Evolutionary conservation across 2,329 filamentous ascomycete species (phyloP).

Genomic region (Fusarium papillatum): DNA sequence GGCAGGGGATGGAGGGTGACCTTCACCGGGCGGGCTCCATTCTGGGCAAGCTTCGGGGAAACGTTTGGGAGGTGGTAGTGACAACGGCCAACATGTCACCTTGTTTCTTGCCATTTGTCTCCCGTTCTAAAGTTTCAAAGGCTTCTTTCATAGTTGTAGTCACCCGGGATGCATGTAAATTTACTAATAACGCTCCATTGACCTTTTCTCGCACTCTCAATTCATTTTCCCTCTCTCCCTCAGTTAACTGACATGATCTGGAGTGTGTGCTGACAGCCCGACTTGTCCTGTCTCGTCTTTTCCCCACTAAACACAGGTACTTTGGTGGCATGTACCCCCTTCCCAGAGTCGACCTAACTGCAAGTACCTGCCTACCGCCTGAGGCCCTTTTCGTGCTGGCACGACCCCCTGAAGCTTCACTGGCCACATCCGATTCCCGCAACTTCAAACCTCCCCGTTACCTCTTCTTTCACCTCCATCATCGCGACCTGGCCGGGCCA

Average conservation of each 20-base stretch:
- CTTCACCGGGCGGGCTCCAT: constrained; percentile 1
- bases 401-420: constrained; percentile 41
- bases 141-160: not conserved
- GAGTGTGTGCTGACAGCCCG: constrained; percentile 34
- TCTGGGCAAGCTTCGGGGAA: constrained; percentile 1
- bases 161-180: not conserved
- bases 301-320: constrained; percentile 28
- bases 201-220: not conserved
- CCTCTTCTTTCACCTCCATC: constrained; percentile 40
- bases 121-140: not conserved
- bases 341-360: constrained; percentile 1
- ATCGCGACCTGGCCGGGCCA: constrained; percentile 54
- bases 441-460: constrained; percentile 39
- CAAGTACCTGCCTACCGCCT: constrained; percentile 15
- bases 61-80: not conserved
- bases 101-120: not conserved
- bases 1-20: constrained; percentile 1
- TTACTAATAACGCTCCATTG: not conserved
- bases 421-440: constrained; percentile 39
- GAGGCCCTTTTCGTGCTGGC: constrained; percentile 37
- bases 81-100: not conserved
- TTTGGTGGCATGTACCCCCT: constrained; percentile 7
- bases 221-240: not conserved
- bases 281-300: constrained; percentile 17
- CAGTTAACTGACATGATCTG: constrained; percentile 34